Base-by-base conservation (phyloP, 1,139 yeast genomes). In the Pichia sp. region DNA sequence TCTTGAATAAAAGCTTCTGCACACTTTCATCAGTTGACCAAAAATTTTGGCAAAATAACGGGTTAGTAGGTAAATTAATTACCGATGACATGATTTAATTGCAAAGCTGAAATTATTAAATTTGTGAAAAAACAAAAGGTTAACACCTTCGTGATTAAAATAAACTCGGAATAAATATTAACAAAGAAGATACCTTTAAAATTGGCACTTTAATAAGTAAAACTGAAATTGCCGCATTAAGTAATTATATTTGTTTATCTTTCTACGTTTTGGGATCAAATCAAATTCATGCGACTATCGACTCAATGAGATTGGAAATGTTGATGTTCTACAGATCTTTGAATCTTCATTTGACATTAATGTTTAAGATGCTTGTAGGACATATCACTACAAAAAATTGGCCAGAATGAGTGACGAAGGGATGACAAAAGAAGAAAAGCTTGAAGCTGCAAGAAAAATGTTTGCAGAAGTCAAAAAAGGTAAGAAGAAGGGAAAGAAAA, bases 391-490 rank as follows among this genome's bases (percentile, higher is more conserved):
- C 20, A 18, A 3, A 13, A 7, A 3, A 30, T 7, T 11, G 18
- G 7, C 23, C n/a, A 36, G 15, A n/a, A 51, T 50, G 55, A 41
- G 53, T 22, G 60, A 56, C 9, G 61, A 56, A 23, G 63, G 60
- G 43, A 42, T 62, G 22, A 49, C 60, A 6, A 74, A 74, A 48
- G 80, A 74, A 52, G 78, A 76, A 58, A 68, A 78, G 59, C 64
- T 77, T 40, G 81, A 76, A 53, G 73, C 74, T 1, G 82, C 82
- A 6, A 68, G 79, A 55, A 74, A 73, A 64, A 74, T 73, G 56
- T 74, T 73, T 53, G 80, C 75, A 51, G 80, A 74, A 52, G 64
- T 76, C 67, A 76, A 76, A 66, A 61, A 61, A 52, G 61, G 61
- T 53, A 63, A 56, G 52, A 58, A 59, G 54, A 54, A 55, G 43